These are phyloP conservation scores for Tetraselmis chui DNA, from an alignment of 139 green algal species.

Conservation along the genomic window DNA sequence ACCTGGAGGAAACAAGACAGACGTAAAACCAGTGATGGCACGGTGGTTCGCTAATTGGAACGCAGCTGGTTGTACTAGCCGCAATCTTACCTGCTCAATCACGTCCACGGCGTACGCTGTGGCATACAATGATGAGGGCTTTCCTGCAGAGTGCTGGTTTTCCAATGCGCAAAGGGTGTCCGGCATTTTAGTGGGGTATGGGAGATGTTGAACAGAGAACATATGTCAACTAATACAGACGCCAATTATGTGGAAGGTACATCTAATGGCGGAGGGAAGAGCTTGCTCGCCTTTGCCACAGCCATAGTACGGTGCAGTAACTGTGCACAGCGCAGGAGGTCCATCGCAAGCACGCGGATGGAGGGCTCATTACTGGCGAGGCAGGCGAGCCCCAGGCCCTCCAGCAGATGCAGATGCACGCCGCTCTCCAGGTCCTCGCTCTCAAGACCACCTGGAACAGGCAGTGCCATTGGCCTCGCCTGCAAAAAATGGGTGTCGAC, in stretches of 20 bases:
- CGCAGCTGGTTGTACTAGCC: no score
- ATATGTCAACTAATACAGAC: no score
- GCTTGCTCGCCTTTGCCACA: not conserved
- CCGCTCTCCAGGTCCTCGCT: not conserved
- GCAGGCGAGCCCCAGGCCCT: not conserved
- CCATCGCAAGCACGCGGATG: not conserved
- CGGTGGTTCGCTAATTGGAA: no score
- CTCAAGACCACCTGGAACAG: no score
- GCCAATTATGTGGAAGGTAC: no score
- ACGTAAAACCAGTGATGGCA: no score
- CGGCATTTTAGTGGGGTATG: no score
- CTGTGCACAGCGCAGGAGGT: not conserved
- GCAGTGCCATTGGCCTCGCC: no score
- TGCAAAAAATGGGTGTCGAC: no score
- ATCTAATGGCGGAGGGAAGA: no score
- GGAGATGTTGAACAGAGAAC: no score
- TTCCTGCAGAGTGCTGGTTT: not conserved
- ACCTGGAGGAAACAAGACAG: not conserved
- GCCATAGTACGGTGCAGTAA: not conserved
- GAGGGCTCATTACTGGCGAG: not conserved
- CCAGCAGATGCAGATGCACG: not conserved
- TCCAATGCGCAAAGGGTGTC: no score
- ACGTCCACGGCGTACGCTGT: not conserved
- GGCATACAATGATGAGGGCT: not conserved
- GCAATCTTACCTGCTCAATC: not conserved